phyloP scores from a whole-genome alignment of 208 protist species.

The Phytomonas serpens region DNA sequence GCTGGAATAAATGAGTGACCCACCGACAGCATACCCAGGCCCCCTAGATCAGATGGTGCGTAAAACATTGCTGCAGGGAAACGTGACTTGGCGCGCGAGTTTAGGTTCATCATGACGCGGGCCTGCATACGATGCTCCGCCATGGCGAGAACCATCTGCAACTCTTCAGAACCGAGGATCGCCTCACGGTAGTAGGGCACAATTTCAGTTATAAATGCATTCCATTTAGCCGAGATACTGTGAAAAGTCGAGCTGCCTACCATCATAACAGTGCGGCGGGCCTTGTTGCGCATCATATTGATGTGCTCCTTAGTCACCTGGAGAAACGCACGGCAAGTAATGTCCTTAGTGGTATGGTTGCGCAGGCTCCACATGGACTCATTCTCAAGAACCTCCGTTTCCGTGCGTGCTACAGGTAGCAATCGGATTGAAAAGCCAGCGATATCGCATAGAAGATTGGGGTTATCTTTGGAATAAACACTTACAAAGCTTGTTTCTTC shows the following conservation, averaged over 20 bases:
- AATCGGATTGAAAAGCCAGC: constrained; percentile 98
- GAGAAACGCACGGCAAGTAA: constrained; percentile 98
- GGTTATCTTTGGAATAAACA: constrained; percentile 99
- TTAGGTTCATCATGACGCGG: constrained; percentile 99
- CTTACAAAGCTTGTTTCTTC: constrained; percentile 98
- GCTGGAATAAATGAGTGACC: constrained; percentile 99
- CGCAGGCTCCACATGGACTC: constrained; percentile 99
- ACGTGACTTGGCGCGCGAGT: constrained; percentile 99
- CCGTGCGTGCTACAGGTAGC: constrained; percentile 84
- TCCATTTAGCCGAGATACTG: constrained; percentile 99
- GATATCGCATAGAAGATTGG: constrained; percentile 99
- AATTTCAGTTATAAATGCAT: constrained; percentile 98
- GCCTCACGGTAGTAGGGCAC: constrained; percentile 99
- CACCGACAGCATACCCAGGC: constrained; percentile 99
- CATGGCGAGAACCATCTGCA: constrained; percentile 98
- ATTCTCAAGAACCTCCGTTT: constrained; percentile 87
- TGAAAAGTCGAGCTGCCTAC: constrained; percentile 99
- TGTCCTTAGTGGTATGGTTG: constrained; percentile 97
- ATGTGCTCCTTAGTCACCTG: constrained; percentile 95
- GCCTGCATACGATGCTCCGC: constrained; percentile 99
- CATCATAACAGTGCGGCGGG: constrained; percentile 98
- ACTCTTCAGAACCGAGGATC: constrained; percentile 94
- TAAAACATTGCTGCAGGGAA: constrained; percentile 99
- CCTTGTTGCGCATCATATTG: constrained; percentile 97
- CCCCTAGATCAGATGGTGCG: constrained; percentile 97